Conservation (phyloP, 2,329 filamentous ascomycete genomes). For the Achaetomium macrosporum region DNA sequence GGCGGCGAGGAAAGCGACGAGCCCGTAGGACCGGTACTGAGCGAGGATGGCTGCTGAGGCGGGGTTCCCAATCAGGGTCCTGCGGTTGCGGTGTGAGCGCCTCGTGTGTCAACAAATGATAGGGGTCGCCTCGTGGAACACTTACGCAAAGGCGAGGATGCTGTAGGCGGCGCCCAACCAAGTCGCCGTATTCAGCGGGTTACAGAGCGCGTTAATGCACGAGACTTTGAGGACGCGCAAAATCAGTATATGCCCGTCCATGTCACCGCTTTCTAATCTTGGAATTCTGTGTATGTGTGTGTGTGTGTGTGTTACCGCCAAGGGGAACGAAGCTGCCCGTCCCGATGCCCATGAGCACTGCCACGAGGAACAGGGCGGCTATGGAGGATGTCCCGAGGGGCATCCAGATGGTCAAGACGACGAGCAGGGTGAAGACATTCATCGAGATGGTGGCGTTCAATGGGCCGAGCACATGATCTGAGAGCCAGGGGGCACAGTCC, state of each 20-base stretch:
- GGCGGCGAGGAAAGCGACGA: slow-evolving; percentile 24
- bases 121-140: neutral
- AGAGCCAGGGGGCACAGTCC: slow-evolving; percentile 26
- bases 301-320: slow-evolving; percentile 15
- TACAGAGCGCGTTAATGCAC: slow-evolving; percentile 26
- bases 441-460: slow-evolving; percentile 26
- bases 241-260: neutral
- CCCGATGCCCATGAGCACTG: slow-evolving; percentile 27
- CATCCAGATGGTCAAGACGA: slow-evolving; percentile 25
- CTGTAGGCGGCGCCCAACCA: slow-evolving; percentile 29
- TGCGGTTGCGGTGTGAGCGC: neutral
- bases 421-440: slow-evolving; percentile 24
- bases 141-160: slow-evolving; percentile 27
- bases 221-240: slow-evolving; percentile 16
- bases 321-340: slow-evolving; percentile 29
- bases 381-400: slow-evolving; percentile 24
- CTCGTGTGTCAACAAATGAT: neutral
- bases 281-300: too few relatives aligned
- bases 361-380: slow-evolving; percentile 23
- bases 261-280: neutral
- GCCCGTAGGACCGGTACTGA: slow-evolving; percentile 14
- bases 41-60: slow-evolving; percentile 22
- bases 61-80: slow-evolving; percentile 23
- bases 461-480: slow-evolving; percentile 23
- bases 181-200: slow-evolving; percentile 24